A percentile compares a stretch with the other conserved stretches of the same genome.
Evolutionary conservation across 345 rosid species (phyloP).

Genomic region (Raphanus raphanistrum): DNA sequence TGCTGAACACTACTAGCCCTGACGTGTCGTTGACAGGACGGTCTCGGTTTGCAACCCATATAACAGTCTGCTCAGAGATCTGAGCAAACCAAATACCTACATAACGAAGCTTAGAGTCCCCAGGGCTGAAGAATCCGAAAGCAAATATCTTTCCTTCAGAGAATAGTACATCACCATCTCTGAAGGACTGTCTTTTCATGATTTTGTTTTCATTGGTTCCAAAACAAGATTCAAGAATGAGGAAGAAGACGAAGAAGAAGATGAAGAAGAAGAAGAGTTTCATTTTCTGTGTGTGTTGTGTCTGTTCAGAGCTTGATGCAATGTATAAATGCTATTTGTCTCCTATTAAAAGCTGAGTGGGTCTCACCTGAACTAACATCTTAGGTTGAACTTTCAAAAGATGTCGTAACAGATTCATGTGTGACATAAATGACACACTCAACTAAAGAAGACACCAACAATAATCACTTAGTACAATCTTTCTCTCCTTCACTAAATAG

Average conservation of each 20-base stretch:
- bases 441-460: constrained; percentile 10
- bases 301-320: neutral
- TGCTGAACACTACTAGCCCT: constrained; percentile 20
- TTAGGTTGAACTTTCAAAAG: constrained; percentile 12
- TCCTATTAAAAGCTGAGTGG: constrained; percentile 17
- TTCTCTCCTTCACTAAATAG: constrained; percentile 11
- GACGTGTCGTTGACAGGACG: constrained; percentile 15
- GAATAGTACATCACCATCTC: constrained; percentile 44
- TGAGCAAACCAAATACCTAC: constrained; percentile 72
- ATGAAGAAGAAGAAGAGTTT: neutral
- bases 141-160: constrained; percentile 42
- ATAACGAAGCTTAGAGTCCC: constrained; percentile 51
- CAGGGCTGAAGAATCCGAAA: constrained; percentile 64
- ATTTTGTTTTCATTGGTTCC: constrained; percentile 39
- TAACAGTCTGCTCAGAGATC: constrained; percentile 45
- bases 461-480: constrained; percentile 9
- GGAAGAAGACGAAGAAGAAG: neutral
- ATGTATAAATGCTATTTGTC: neutral
- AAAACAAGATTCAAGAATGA: constrained; percentile 14
- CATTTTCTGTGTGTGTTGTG: neutral
- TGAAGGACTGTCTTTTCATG: constrained; percentile 28
- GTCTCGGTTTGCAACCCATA: constrained; percentile 77
- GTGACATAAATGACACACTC: constrained; percentile 29
- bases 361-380: constrained; percentile 15
- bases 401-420: constrained; percentile 34